These are phyloP conservation scores for Vanrija humicola DNA, from an alignment of 1,284 basidiomycete genomes.

Conservation along the genomic window DNA sequence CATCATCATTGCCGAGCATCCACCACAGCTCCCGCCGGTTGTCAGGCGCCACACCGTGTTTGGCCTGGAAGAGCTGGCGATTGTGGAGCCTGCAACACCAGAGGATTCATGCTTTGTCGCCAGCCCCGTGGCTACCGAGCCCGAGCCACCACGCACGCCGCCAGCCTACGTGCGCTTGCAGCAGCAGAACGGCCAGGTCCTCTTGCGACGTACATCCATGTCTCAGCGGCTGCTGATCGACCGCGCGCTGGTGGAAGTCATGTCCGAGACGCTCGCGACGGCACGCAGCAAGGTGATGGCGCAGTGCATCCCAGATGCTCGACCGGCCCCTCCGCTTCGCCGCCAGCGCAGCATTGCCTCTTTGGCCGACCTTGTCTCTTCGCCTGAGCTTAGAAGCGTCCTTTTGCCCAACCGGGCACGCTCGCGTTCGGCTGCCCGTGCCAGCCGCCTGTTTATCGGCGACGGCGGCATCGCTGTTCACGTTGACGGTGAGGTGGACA, in stretches of 20 bases:
- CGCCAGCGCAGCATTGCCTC: slow-evolving; percentile 29
- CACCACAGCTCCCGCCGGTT: background rate
- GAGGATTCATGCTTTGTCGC: too few species aligned
- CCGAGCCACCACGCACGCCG: background rate
- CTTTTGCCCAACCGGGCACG: slow-evolving; percentile 1
- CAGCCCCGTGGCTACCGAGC: too few species aligned
- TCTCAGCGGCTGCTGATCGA: slow-evolving; percentile 58
- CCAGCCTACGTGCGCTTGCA: slow-evolving; percentile 21
- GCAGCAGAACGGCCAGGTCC: slow-evolving; percentile 48
- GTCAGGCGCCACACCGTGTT: slow-evolving; percentile 10
- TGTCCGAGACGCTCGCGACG: slow-evolving; percentile 46
- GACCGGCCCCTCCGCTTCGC: slow-evolving; percentile 31
- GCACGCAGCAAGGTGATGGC: slow-evolving; percentile 42
- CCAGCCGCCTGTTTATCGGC: background rate
- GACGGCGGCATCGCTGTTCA: background rate
- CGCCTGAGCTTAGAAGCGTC: slow-evolving; percentile 6
- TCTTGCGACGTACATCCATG: slow-evolving; percentile 65
- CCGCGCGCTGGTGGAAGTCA: slow-evolving; percentile 46
- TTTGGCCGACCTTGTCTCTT: slow-evolving; percentile 5
- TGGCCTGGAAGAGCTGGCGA: background rate
- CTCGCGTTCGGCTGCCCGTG: background rate
- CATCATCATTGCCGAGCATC: background rate
- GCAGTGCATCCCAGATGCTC: slow-evolving; percentile 25
- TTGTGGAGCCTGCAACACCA: too few species aligned
- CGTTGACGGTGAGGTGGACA: background rate